phyloP scores from a whole-genome alignment of 306 rosid species.

The Corylus heterophylla region DNA sequence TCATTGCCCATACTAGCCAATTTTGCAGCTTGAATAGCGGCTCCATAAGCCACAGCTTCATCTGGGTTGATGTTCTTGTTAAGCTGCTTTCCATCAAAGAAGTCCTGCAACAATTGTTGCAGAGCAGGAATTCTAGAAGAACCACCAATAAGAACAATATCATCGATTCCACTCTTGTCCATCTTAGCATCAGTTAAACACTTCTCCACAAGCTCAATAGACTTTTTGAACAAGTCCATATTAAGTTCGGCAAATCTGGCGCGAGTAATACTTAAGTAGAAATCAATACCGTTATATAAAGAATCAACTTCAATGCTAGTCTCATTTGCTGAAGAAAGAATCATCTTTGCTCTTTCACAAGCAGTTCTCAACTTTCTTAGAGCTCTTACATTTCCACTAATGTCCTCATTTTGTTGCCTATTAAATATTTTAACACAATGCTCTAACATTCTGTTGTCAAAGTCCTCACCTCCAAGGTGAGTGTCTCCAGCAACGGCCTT shows the following conservation, averaged over 20 bases:
- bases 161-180: slow-evolving; percentile 15
- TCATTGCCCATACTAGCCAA: slow-evolving; percentile 10
- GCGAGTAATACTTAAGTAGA: slow-evolving; percentile 18
- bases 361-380: slow-evolving; percentile 3
- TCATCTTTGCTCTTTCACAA: slow-evolving; percentile 22
- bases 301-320: background rate
- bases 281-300: slow-evolving; percentile 20
- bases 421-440: slow-evolving; percentile 20
- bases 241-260: slow-evolving; percentile 25
- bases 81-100: slow-evolving; percentile 28
- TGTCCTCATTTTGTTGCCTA: slow-evolving; percentile 18
- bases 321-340: background rate
- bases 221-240: slow-evolving; percentile 22
- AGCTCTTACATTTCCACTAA: slow-evolving; percentile 6
- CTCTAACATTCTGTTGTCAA: slow-evolving; percentile 29
- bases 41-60: slow-evolving; percentile 30
- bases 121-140: slow-evolving; percentile 29
- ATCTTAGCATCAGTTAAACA: slow-evolving; percentile 22
- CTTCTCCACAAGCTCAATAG: slow-evolving; percentile 24
- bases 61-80: slow-evolving; percentile 27
- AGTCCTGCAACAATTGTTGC: slow-evolving; percentile 19
- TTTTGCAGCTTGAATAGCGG: slow-evolving; percentile 8
- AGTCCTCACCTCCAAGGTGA: slow-evolving; percentile 41
- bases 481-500: slow-evolving; percentile 33
- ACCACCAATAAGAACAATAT: slow-evolving; percentile 27